These are phyloP conservation scores for Caloboletus firmus DNA, from an alignment of 1,284 basidiomycete species.

Conservation along the genomic window DNA sequence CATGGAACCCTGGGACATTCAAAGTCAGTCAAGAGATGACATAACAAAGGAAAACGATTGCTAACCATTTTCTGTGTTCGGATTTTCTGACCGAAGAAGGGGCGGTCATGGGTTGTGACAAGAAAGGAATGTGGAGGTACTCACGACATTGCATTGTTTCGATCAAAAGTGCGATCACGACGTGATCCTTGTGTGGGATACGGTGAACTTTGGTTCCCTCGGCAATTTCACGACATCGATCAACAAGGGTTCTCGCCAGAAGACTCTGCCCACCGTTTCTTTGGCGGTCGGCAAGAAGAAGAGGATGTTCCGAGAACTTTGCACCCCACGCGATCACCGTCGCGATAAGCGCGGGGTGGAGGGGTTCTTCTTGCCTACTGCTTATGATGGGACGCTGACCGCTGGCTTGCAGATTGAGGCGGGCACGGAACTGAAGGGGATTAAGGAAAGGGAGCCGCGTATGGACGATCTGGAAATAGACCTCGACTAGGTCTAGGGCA, in stretches of 20 bases:
- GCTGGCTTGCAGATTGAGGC: constrained; percentile 51
- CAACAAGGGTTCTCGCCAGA: constrained; percentile 75
- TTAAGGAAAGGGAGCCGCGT: constrained; percentile 80
- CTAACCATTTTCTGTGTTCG: constrained; percentile 62
- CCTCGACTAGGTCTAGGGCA: constrained; percentile 84
- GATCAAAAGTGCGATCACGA: constrained; percentile 73
- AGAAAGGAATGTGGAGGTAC: constrained; percentile 34
- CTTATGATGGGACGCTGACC: constrained; percentile 25
- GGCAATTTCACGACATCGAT: constrained; percentile 78
- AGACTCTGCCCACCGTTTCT: constrained; percentile 71
- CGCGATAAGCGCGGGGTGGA: constrained; percentile 77
- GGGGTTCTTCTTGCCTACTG: constrained; percentile 36
- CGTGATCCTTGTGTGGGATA: constrained; percentile 76
- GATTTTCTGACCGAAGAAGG: constrained; percentile 52
- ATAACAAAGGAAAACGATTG: constrained; percentile 11
- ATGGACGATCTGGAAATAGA: constrained; percentile 87
- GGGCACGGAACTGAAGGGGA: constrained; percentile 70
- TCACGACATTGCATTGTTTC: constrained; percentile 80
- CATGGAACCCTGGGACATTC: constrained; percentile 60
- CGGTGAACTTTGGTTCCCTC: constrained; percentile 85
- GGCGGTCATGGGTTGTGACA: constrained; percentile 14
- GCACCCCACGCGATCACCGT: constrained; percentile 91
- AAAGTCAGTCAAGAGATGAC: constrained; percentile 13
- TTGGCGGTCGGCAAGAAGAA: constrained; percentile 75
- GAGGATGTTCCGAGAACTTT: constrained; percentile 85